A percentile compares a stretch with the other conserved stretches of the same genome.
Evolutionary conservation across 768 basidiomycete species (phyloP).

Genomic region (Lactarius sp.): DNA sequence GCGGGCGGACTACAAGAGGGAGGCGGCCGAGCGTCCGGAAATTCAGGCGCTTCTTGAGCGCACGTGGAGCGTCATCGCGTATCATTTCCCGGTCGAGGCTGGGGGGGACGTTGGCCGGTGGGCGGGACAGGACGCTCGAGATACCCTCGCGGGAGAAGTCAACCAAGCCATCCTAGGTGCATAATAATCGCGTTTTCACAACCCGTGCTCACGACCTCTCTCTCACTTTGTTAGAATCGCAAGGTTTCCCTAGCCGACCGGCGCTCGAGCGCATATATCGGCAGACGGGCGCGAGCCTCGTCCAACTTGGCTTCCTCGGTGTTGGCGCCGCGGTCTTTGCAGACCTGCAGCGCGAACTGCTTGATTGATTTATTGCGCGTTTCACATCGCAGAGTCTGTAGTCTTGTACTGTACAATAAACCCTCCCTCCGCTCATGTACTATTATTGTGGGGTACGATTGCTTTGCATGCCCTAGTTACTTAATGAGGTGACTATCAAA

Average conservation of each 20-base stretch:
- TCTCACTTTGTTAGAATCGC: constrained; percentile 51
- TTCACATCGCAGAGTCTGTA: not conserved
- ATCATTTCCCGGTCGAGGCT: constrained; percentile 64
- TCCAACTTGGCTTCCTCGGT: constrained; percentile 68
- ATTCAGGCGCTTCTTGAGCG: constrained; percentile 64
- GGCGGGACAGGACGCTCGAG: constrained; percentile 62
- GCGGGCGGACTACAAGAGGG: constrained; percentile 61
- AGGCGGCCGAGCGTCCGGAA: constrained; percentile 47
- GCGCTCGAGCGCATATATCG: constrained; percentile 74
- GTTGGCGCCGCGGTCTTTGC: constrained; percentile 77
- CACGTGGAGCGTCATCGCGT: constrained; percentile 78
- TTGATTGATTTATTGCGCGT: constrained; percentile 27
- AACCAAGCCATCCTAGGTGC: constrained; percentile 80
- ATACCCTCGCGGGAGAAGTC: constrained; percentile 65
- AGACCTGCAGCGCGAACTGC: constrained; percentile 70
- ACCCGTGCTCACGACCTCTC: not conserved
- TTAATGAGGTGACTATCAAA: not conserved
- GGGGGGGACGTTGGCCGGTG: constrained; percentile 62
- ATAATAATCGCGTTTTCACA: constrained; percentile 27
- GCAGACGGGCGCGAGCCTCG: constrained; percentile 61
- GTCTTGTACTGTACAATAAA: constrained; percentile 19
- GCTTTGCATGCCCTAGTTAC: not conserved
- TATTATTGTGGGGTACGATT: constrained; percentile 2
- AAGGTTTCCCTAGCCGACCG: constrained; percentile 66
- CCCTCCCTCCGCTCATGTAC: constrained; percentile 16